phyloP scores from a whole-genome alignment of 306 rosid species.

The Pyrus betulifolia region DNA sequence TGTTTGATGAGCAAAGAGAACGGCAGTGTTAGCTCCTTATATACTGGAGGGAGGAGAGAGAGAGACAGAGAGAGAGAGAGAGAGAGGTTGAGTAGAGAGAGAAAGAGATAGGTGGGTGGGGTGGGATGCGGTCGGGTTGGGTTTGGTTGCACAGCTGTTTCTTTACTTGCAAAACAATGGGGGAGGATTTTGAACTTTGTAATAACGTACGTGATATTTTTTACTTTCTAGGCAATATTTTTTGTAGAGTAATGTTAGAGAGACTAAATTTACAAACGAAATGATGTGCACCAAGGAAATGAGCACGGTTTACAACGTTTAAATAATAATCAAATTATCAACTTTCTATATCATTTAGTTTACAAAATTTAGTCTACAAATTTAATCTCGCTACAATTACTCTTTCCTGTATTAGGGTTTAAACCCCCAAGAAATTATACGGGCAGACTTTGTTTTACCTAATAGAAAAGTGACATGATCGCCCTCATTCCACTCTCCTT shows the following conservation, averaged over 20 bases:
- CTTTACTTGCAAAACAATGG: constrained; percentile 37
- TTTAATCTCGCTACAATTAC: accelerated
- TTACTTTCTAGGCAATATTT: constrained; percentile 7
- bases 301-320: too few relatives aligned
- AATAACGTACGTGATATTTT: constrained; percentile 15
- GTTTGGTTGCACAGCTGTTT: constrained; percentile 18
- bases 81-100: neutral
- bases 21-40: constrained; percentile 27
- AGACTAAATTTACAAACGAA: too few relatives aligned
- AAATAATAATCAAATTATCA: too few relatives aligned
- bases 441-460: constrained; percentile 13
- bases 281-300: too few relatives aligned
- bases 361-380: too few relatives aligned
- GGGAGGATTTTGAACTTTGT: constrained; percentile 1
- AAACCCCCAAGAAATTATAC: neutral
- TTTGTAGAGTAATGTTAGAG: accelerated
- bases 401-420: neutral
- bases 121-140: neutral
- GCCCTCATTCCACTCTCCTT: neutral
- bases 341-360: too few relatives aligned
- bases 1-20: constrained; percentile 22
- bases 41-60: constrained; percentile 11
- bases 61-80: neutral
- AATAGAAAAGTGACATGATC: neutral
- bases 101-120: neutral